Evolutionary conservation across 768 basidiomycete genomes (phyloP).

Genomic region (Russula dissimulans): DNA sequence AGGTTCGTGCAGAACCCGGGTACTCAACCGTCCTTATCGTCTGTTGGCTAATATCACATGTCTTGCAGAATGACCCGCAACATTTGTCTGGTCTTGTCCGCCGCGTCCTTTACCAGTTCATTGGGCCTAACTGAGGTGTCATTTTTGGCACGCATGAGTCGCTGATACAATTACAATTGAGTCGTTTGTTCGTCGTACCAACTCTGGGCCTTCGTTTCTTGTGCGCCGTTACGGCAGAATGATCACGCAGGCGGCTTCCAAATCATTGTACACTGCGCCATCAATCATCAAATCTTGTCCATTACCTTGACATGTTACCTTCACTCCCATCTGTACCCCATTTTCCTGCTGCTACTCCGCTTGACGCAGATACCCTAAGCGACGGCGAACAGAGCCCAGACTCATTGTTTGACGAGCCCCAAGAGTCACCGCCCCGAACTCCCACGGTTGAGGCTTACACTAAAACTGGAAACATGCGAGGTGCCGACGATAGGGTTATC

Average conservation of each 20-base stretch:
- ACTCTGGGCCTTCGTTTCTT: not conserved
- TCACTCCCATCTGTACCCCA: not conserved
- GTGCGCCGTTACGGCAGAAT: constrained; percentile 1
- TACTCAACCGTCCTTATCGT: not conserved
- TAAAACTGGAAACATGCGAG: not conserved
- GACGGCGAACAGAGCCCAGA: constrained; percentile 25
- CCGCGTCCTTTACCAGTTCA: constrained; percentile 77
- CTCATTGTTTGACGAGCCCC: constrained; percentile 45
- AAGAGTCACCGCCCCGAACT: not conserved
- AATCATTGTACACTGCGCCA: not conserved
- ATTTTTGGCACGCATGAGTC: not conserved
- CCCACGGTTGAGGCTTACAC: not conserved
- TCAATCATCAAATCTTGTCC: constrained; percentile 1
- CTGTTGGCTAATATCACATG: not conserved
- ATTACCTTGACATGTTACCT: not conserved
- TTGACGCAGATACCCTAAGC: not conserved
- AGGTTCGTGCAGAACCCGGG: constrained; percentile 30
- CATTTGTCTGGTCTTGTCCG: constrained; percentile 79
- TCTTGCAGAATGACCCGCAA: constrained; percentile 53
- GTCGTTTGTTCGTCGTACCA: not conserved
- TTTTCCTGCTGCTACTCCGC: not conserved
- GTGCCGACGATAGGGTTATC: constrained; percentile 11
- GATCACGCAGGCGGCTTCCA: not conserved
- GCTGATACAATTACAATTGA: not conserved
- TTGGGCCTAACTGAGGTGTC: constrained; percentile 62